Percentiles rank a stretch among this genome's conserved stretches.
These are phyloP conservation scores for Adansonia grandidieri DNA, from an alignment of 441 rosid genomes.

Conservation along the genomic window DNA sequence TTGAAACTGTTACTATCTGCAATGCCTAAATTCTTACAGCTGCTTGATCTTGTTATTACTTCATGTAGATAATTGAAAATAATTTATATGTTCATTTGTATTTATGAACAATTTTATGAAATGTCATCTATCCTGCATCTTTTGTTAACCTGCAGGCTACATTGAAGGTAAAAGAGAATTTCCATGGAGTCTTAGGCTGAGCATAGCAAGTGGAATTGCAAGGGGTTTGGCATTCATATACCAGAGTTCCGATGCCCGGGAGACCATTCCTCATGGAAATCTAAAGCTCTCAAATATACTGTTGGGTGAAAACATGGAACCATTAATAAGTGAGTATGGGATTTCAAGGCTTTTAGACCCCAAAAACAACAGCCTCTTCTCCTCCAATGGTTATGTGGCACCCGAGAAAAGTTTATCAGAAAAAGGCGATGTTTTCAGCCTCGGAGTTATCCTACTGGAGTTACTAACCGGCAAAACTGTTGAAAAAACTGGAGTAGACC, in stretches of 20 bases:
- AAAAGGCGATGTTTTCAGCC: slow-evolving; percentile 55
- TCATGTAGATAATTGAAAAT: neutral
- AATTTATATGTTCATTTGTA: neutral
- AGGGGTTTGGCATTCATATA: slow-evolving; percentile 55
- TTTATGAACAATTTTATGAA: neutral
- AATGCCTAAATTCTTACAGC: neutral
- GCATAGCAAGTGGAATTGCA: slow-evolving; percentile 53
- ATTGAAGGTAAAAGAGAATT: slow-evolving; percentile 51
- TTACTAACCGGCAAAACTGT: slow-evolving; percentile 56
- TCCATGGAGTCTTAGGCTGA: slow-evolving; percentile 60
- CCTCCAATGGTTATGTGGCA: slow-evolving; percentile 45
- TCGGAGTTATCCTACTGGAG: slow-evolving; percentile 53
- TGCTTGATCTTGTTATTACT: neutral
- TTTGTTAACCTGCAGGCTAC: slow-evolving; percentile 42
- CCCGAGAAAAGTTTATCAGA: slow-evolving; percentile 52
- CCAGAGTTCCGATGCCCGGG: slow-evolving; percentile 33
- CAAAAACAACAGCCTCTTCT: slow-evolving; percentile 19
- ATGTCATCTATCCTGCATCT: neutral
- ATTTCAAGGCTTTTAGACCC: slow-evolving; percentile 40
- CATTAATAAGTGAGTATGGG: slow-evolving; percentile 58
- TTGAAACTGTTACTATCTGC: neutral
- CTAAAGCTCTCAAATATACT: slow-evolving; percentile 64
- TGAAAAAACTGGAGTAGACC: slow-evolving; percentile 53
- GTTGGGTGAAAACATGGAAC: slow-evolving; percentile 43
- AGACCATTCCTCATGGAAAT: slow-evolving; percentile 56